Evolutionary conservation across 2,329 filamentous ascomycete genomes (phyloP).

Genomic region (Neonectria faginata): DNA sequence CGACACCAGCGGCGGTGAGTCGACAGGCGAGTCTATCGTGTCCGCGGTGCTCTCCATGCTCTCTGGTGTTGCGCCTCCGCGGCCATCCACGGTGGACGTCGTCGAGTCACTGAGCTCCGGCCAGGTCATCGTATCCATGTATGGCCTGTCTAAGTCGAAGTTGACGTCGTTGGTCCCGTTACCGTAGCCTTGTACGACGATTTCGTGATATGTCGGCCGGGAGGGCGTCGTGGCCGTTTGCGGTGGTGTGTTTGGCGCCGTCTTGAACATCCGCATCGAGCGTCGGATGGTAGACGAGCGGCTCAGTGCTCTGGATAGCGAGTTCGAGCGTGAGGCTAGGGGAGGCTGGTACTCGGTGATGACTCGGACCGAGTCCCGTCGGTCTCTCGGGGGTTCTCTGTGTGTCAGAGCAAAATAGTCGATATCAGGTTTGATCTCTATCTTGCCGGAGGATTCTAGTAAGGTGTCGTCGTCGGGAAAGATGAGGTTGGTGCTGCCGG

Average conservation of each 20-base stretch:
- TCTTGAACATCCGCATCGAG: constrained; percentile 50
- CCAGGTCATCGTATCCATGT: constrained; percentile 29
- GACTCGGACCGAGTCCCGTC: constrained; percentile 21
- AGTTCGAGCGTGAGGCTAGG: constrained; percentile 46
- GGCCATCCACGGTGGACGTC: constrained; percentile 31
- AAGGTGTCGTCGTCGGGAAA: constrained; percentile 23
- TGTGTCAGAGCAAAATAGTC: constrained; percentile 64
- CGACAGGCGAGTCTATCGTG: constrained; percentile 42
- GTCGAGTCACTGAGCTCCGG: constrained; percentile 44
- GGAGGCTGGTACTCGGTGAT: constrained; percentile 36
- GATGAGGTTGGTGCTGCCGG: constrained; percentile 25
- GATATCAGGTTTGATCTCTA: constrained; percentile 67
- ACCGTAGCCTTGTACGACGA: constrained; percentile 65
- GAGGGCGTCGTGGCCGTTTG: constrained; percentile 31
- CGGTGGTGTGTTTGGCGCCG: constrained; percentile 34
- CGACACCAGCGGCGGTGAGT: constrained; percentile 36
- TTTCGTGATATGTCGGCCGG: constrained; percentile 58
- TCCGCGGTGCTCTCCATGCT: constrained; percentile 46
- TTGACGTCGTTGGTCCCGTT: constrained; percentile 61
- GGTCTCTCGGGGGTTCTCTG: constrained; percentile 35
- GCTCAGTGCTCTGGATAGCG: constrained; percentile 46
- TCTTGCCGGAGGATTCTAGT: constrained; percentile 27
- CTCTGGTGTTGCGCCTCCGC: constrained; percentile 37
- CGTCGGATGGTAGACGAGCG: constrained; percentile 51
- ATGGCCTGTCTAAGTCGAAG: constrained; percentile 31